Evolutionary conservation across 2,329 filamentous ascomycete species (phyloP).

Genomic region (Orbilia javanica): DNA sequence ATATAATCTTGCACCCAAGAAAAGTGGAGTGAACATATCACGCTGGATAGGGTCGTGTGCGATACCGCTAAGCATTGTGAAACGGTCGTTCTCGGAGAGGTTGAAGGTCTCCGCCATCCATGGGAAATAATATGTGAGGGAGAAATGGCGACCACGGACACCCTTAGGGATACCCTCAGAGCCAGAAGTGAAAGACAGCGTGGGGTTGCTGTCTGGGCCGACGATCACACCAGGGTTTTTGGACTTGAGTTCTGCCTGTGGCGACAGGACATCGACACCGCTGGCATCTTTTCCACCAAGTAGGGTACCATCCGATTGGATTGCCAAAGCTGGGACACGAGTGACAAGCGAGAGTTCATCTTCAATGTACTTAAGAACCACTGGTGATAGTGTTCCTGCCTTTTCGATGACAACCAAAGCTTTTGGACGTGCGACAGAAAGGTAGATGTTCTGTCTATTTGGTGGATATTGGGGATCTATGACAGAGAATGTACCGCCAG

Average conservation of each 20-base stretch:
- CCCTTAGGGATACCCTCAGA: slow-evolving; percentile 86
- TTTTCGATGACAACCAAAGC: slow-evolving; percentile 80
- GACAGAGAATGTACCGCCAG: slow-evolving; percentile 74
- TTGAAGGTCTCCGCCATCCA: slow-evolving; percentile 93
- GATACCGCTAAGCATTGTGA: slow-evolving; percentile 87
- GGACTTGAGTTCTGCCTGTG: slow-evolving; percentile 69
- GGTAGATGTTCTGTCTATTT: slow-evolving; percentile 82
- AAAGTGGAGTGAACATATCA: slow-evolving; percentile 91
- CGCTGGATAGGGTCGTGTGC: slow-evolving; percentile 78
- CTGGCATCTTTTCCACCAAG: slow-evolving; percentile 74
- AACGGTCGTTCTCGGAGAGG: slow-evolving; percentile 78
- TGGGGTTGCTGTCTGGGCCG: slow-evolving; percentile 86
- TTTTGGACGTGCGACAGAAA: slow-evolving; percentile 81
- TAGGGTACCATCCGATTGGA: slow-evolving; percentile 78
- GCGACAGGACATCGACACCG: slow-evolving; percentile 76
- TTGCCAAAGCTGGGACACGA: slow-evolving; percentile 78
- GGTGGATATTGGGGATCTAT: slow-evolving; percentile 87
- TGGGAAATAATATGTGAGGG: slow-evolving; percentile 84
- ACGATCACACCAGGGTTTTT: slow-evolving; percentile 79
- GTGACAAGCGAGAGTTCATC: slow-evolving; percentile 79
- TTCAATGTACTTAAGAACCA: slow-evolving; percentile 75
- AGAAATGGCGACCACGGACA: slow-evolving; percentile 88
- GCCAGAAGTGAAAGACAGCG: slow-evolving; percentile 80
- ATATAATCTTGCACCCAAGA: slow-evolving; percentile 82
- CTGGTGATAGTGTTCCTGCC: slow-evolving; percentile 71